Evolutionary conservation across 2,329 filamentous ascomycete species (phyloP).

Genomic region (Leptographium procerum): DNA sequence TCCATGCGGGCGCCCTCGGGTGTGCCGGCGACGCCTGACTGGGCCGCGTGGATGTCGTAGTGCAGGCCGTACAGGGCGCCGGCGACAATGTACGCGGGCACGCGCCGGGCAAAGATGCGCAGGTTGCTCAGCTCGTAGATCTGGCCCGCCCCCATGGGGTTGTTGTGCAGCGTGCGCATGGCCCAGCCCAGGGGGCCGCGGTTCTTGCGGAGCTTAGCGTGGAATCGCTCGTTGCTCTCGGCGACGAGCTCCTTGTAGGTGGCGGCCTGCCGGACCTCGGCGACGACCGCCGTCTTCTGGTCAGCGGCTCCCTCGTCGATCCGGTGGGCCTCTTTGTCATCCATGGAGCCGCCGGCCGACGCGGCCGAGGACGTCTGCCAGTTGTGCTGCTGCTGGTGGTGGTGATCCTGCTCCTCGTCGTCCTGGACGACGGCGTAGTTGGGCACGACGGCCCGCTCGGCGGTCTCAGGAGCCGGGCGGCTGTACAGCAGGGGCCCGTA

Average conservation of each 20-base stretch:
- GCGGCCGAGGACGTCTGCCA: slow-evolving; percentile 4
- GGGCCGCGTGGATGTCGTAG: slow-evolving; percentile 73
- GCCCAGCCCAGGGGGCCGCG: slow-evolving; percentile 69
- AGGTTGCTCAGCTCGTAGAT: slow-evolving; percentile 68
- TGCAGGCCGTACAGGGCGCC: slow-evolving; percentile 61
- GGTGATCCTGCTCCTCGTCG: slow-evolving; percentile 27
- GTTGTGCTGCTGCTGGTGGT: slow-evolving; percentile 5
- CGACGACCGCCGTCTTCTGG: slow-evolving; percentile 22
- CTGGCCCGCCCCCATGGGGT: slow-evolving; percentile 60
- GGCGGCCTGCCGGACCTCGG: slow-evolving; percentile 36
- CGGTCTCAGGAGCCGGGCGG: slow-evolving; percentile 42
- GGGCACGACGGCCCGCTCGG: slow-evolving; percentile 48
- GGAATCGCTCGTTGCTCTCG: slow-evolving; percentile 44
- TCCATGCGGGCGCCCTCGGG: slow-evolving; percentile 64
- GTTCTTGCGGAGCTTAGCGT: slow-evolving; percentile 50
- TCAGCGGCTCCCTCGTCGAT: slow-evolving; percentile 14
- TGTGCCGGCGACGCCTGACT: slow-evolving; percentile 58
- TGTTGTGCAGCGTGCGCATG: slow-evolving; percentile 64
- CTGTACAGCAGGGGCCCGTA: slow-evolving; percentile 53
- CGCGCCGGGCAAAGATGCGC: slow-evolving; percentile 46
- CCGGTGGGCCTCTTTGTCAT: background rate
- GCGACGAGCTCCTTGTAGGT: slow-evolving; percentile 52
- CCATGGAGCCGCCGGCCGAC: background rate
- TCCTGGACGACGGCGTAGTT: slow-evolving; percentile 70
- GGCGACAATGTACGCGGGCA: slow-evolving; percentile 55